Evolutionary conservation across 78 protist species (phyloP).

Genomic region (Pigoraptor vietnamica): DNA sequence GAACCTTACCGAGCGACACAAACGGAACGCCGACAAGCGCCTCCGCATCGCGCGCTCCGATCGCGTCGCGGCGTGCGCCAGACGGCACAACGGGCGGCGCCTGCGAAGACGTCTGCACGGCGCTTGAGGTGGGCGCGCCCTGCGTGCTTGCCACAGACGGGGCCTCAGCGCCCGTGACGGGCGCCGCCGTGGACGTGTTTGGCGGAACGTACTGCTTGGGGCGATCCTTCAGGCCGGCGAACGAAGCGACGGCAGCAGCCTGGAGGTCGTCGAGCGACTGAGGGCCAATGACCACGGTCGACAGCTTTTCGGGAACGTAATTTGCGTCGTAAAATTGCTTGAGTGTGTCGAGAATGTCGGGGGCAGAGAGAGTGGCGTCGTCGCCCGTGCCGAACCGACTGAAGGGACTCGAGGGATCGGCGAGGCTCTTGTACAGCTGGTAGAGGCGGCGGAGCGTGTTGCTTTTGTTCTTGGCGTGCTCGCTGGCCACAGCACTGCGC

Average conservation of each 20-base stretch:
- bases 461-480: slow-evolving; percentile 28
- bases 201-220: not conserved
- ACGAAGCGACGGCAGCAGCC: not conserved
- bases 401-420: slow-evolving; percentile 51
- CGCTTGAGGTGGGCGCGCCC: too few species aligned
- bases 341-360: slow-evolving; percentile 42
- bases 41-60: too few species aligned
- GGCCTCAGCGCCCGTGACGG: too few species aligned
- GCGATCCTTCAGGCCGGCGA: not conserved
- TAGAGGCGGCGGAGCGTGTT: slow-evolving; percentile 46
- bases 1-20: not conserved
- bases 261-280: slow-evolving; percentile 17
- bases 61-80: too few species aligned
- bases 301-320: slow-evolving; percentile 52
- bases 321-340: slow-evolving; percentile 28
- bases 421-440: slow-evolving; percentile 31
- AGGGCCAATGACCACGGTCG: slow-evolving; percentile 8
- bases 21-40: not conserved
- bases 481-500: slow-evolving; percentile 45
- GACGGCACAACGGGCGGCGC: too few species aligned
- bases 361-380: slow-evolving; percentile 35
- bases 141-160: too few species aligned
- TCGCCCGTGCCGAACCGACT: slow-evolving; percentile 60
- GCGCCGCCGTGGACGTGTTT: too few species aligned
- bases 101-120: too few species aligned